These are phyloP conservation scores for Calophaca sinica DNA, from an alignment of 306 rosid species.

Conservation along the genomic window DNA sequence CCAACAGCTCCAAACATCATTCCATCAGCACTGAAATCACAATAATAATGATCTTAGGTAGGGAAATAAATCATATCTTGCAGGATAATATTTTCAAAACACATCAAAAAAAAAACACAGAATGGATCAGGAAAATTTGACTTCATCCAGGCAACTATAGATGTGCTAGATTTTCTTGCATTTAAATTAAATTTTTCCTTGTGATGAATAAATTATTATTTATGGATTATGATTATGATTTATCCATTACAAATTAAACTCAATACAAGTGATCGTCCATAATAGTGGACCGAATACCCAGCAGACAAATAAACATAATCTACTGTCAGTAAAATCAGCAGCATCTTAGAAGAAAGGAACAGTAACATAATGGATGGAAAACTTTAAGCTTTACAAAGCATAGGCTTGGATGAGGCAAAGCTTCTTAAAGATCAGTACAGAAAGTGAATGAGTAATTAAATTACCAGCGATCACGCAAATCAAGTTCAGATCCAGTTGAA, in stretches of 20 bases:
- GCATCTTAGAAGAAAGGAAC: constrained; percentile 17
- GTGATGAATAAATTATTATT: constrained; percentile 28
- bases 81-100: constrained; percentile 25
- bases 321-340: constrained; percentile 28
- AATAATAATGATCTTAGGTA: constrained; percentile 17
- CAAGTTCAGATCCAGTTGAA: constrained; percentile 90
- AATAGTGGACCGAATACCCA: constrained; percentile 29
- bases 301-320: constrained; percentile 27
- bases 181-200: constrained; percentile 25
- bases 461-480: constrained; percentile 95
- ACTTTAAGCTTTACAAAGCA: neutral
- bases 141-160: constrained; percentile 27
- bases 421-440: constrained; percentile 8
- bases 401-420: constrained; percentile 1
- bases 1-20: constrained; percentile 97
- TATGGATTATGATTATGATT: constrained; percentile 11
- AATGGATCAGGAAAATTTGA: constrained; percentile 22
- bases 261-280: constrained; percentile 21
- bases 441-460: constrained; percentile 13
- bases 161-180: constrained; percentile 29
- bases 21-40: constrained; percentile 79
- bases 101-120: constrained; percentile 13
- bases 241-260: constrained; percentile 34
- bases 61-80: constrained; percentile 33
- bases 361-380: neutral